A percentile compares a stretch with the other conserved stretches of the same genome.
Conservation (phyloP, 495 filamentous ascomycete genomes). For the Penicillium parvum region DNA sequence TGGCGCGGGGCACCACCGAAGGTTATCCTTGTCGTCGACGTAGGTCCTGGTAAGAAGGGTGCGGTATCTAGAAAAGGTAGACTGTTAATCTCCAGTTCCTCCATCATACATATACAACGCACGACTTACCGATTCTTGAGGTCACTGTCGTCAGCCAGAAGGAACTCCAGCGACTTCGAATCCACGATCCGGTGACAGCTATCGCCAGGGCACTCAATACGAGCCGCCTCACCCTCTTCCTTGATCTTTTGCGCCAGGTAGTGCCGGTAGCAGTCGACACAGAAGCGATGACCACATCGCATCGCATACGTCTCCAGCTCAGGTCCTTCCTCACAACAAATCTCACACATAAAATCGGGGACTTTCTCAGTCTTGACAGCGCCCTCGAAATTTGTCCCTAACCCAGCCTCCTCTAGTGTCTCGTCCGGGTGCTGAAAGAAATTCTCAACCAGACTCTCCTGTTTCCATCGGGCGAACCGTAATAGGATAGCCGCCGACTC, state of each 20-base stretch:
- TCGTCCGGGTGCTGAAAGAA: constrained; percentile 83
- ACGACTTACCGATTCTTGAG: constrained; percentile 57
- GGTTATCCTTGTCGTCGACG: constrained; percentile 89
- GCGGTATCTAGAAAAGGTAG: constrained; percentile 57
- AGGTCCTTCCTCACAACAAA: constrained; percentile 86
- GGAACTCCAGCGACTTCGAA: constrained; percentile 75
- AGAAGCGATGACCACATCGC: constrained; percentile 95
- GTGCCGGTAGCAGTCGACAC: constrained; percentile 85
- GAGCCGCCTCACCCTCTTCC: constrained; percentile 88
- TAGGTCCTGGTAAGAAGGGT: constrained; percentile 87
- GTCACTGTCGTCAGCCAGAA: constrained; percentile 61
- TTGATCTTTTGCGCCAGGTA: constrained; percentile 89
- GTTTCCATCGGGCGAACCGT: constrained; percentile 88
- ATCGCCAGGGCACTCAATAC: constrained; percentile 89
- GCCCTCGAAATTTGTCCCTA: constrained; percentile 60
- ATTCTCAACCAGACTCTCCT: constrained; percentile 86
- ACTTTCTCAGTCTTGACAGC: constrained; percentile 64
- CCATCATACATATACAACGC: neutral
- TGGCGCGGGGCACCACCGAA: constrained; percentile 96
- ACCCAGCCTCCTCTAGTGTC: constrained; percentile 79
- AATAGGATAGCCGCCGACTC: constrained; percentile 87
- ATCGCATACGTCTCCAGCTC: constrained; percentile 87
- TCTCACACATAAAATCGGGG: constrained; percentile 81
- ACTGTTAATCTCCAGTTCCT: constrained; percentile 12
- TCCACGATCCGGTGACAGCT: constrained; percentile 88